Evolutionary conservation across 83 land plant species (phyloP), one percentile per base, ranked within the genome.

Genomic region (Picea engelmannii): DNA sequence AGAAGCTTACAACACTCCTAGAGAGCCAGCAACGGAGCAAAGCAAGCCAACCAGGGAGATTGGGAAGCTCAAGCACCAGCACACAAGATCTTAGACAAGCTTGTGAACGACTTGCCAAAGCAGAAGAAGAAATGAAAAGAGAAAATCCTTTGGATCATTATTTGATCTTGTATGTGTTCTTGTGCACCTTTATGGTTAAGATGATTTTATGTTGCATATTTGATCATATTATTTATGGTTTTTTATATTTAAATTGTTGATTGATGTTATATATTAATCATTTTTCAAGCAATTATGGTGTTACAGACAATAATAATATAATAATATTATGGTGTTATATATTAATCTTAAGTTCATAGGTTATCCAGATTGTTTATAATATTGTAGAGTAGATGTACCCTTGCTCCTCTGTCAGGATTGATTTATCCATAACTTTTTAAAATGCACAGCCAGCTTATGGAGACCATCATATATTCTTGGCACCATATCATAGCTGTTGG

Each of bases 121-220:
- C 92, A 64, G 96, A 94, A 84, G 93, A 94, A 83, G 97, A 93
- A 80, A 78, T 90, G 84, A 94, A 87, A 80, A 93, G 90, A 80
- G 93, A 84, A 3, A 77, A 85, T 58, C 93, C 94, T 12, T 78
- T 96, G 80, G 90, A 96, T 77, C 89, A 92, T 85, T 96, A 96
- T 79, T 80, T 86, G 65, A 94, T 96, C 15, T 82, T 96, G 95
- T 94, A 81, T 89, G 96, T 89, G 13, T 79, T 31, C 69, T 64
- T 4, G 6, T 47, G 21, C 3, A 81, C 42, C 44, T 70, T 27
- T 66, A 21, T 11, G 44, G 35, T n/a, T 42, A 35, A 21, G 23
- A 13, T 55, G 58, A 3, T 79, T 62, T 49, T 23, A n/a, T 78
- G 75, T 16, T 79, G 81, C 66, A 65, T 62, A 2, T 35, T 62